A percentile compares a stretch with the other conserved stretches of the same genome.
Evolutionary conservation across 2,329 filamentous ascomycete species (phyloP).

Genomic region (Pyrenophora teres): DNA sequence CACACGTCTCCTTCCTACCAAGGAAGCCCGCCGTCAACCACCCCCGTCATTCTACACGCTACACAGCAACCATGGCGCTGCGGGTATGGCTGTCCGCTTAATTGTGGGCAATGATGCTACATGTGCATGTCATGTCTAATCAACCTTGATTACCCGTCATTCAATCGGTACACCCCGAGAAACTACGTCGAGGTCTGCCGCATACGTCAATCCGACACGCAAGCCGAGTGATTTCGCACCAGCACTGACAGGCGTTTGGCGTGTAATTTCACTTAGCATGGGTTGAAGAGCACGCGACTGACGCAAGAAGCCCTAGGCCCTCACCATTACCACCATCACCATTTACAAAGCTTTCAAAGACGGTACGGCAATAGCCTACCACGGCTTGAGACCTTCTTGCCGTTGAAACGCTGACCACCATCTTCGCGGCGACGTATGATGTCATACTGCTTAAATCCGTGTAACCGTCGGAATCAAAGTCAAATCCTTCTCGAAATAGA

Average conservation of each 20-base stretch:
- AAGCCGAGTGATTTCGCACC: constrained; percentile 2
- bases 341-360: not conserved
- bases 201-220: not conserved
- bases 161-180: not conserved
- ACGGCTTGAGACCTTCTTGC: not conserved
- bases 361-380: not conserved
- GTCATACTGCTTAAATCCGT: constrained; percentile 11
- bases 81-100: not conserved
- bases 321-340: not conserved
- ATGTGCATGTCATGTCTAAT: not conserved
- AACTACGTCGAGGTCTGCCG: not conserved
- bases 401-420: constrained; percentile 7
- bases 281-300: not conserved
- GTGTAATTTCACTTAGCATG: not conserved
- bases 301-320: not conserved
- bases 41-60: not conserved
- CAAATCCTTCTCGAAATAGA: constrained; percentile 10
- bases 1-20: constrained; percentile 2
- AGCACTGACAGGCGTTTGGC: constrained; percentile 1
- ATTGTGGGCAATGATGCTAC: constrained; percentile 8
- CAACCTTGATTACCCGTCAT: constrained; percentile 3
- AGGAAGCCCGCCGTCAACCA: not conserved
- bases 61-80: not conserved
- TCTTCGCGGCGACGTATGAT: not conserved
- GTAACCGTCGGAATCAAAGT: not conserved